These are phyloP conservation scores for Mucor sp. DNA, from an alignment of 371 early-diverging fungal genomes.

Conservation along the genomic window DNA sequence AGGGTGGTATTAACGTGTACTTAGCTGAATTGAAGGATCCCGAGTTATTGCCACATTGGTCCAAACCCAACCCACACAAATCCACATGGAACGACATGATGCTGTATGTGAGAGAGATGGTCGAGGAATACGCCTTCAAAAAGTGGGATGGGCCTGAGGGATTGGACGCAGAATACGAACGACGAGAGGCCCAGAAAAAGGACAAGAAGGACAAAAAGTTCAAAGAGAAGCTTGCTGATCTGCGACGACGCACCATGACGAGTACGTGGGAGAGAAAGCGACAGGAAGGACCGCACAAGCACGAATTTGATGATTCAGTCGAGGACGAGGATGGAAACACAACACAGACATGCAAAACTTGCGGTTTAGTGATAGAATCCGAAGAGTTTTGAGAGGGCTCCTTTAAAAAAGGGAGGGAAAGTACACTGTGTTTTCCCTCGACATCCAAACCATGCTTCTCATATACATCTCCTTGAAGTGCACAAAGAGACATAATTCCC, in stretches of 20 bases:
- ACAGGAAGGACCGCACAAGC: conserved; percentile 71
- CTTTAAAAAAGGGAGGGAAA: conserved; percentile 3
- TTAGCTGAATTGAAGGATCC: conserved; percentile 82
- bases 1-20: too few relatives aligned
- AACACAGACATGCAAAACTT: conserved; percentile 64
- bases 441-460: neutral
- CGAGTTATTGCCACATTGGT: conserved; percentile 80
- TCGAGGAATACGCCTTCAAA: conserved; percentile 89
- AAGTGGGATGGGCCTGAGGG: conserved; percentile 92
- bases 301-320: conserved; percentile 62
- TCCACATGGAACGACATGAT: conserved; percentile 96
- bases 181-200: conserved; percentile 80
- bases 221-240: conserved; percentile 75
- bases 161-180: conserved; percentile 88
- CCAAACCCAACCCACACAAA: conserved; percentile 93
- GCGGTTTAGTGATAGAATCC: conserved; percentile 73
- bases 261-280: conserved; percentile 73
- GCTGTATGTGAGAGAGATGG: conserved; percentile 85
- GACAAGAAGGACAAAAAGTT: conserved; percentile 84
- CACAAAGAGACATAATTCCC: conserved; percentile 7
- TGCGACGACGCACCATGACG: conserved; percentile 84
- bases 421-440: neutral
- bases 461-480: conserved; percentile 4
- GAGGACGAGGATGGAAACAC: conserved; percentile 50
- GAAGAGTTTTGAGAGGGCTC: conserved; percentile 64